Base-by-base conservation (phyloP, 495 filamentous ascomycete genomes). In the Durotheca rogersii region DNA sequence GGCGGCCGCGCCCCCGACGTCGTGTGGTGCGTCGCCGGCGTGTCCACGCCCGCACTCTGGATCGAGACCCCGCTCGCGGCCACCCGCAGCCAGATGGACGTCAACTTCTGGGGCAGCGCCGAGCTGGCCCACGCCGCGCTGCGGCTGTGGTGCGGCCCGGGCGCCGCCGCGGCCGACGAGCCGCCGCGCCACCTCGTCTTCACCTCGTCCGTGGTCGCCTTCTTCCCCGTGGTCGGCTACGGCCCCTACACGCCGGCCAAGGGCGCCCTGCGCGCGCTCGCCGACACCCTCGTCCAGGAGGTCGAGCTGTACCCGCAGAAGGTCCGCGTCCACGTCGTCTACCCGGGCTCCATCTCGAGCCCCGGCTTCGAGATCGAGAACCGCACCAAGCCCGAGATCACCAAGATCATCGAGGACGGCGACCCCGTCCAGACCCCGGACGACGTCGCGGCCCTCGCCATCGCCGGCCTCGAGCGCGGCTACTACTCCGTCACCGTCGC, bases 21-120 rank as follows among this genome's bases (percentile, higher is more conserved):
- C 45, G 86, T 96, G 33, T 97, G 93, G 91, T 90, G 88, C 65
- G 84, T 88, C 48, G 94, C 93, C 9, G 91, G 91, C 58, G 76
- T 80, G 52, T 81, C 88, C 6, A 73, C 73, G 30, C 92, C 94
- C 0, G 72, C 81, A 4, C 84, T 92, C 60, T 97, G 94, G 75
- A 65, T 88, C 50, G 88, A 95, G 48, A 79, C 78, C 11, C 69
- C 80, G 16, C 62, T 85, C n/a, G 64, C 81, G 16, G 75, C 74
- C 9, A 70, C 92, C 47, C 79, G 84, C 16, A 70, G 78, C 58
- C 90, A 95, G 70, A 95, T 96, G 83, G 86, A 90, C 64, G 82
- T 87, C 32, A 93, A 97, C 64, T 98, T 90, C 73, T 94, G 87
- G 77, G 86, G 90, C 27, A 81, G 81, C n/a, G 85, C 86, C 32